Evolutionary conservation across 805 yeast species (phyloP).

Genomic region (Sporopachydermia quercuum): DNA sequence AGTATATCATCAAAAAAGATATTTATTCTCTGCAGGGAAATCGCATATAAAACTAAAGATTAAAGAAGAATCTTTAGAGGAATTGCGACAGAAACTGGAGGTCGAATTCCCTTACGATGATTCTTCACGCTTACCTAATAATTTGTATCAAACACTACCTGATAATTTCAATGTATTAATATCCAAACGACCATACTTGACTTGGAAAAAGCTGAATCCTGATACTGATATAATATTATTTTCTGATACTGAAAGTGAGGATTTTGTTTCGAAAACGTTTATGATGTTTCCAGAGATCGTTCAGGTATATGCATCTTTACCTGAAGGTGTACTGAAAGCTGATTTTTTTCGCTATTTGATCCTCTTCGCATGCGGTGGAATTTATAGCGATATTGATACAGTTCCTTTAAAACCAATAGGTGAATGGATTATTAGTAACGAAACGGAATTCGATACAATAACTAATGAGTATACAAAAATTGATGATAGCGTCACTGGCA

Average conservation of each 20-base stretch:
- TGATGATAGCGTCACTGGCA: not conserved
- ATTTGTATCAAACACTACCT: not conserved
- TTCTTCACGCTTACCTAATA: not conserved
- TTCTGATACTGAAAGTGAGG: constrained; percentile 29
- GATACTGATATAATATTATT: constrained; percentile 18
- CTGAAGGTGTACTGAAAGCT: constrained; percentile 34
- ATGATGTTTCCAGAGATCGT: constrained; percentile 33
- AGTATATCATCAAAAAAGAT: too few relatives aligned
- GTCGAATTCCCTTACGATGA: not conserved
- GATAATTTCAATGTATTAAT: constrained; percentile 17
- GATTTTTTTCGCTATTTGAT: constrained; percentile 43
- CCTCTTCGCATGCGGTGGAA: constrained; percentile 40
- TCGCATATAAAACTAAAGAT: too few relatives aligned
- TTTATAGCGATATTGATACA: constrained; percentile 49
- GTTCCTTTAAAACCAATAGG: constrained; percentile 39
- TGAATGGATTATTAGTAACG: constrained; percentile 43
- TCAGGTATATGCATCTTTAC: constrained; percentile 33
- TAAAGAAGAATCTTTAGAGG: too few relatives aligned
- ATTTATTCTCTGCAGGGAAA: too few relatives aligned
- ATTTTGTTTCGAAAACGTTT: constrained; percentile 22
- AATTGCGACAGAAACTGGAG: not conserved
- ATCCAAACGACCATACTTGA: constrained; percentile 21
- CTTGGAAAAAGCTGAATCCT: constrained; percentile 26
- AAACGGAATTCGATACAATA: constrained; percentile 14
- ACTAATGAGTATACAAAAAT: constrained; percentile 17